Evolutionary conservation across 805 yeast species (phyloP), one percentile per base, ranked within the genome.

Genomic region (Saccharomycopsis capsularis): DNA sequence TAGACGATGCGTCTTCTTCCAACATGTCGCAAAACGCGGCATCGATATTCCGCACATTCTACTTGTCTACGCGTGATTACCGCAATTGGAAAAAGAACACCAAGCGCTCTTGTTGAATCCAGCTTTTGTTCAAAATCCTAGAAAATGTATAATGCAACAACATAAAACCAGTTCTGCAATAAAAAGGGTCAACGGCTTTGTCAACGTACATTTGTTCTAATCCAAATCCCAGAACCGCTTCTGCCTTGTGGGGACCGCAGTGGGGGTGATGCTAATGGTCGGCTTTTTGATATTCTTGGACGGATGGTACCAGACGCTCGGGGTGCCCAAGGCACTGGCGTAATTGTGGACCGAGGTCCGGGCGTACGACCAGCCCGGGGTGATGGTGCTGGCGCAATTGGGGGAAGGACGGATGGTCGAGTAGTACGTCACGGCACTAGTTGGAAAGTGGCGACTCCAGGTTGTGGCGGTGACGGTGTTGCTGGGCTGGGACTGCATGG

Each of bases 401-500:
- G 68, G 71, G 2, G 59, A 57, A 23, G 62, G 52, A 19, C 51
- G 43, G 2, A 63, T 40, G 1, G 65, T 57, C 9, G 77, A 57
- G 66, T 71, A 88, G 57, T 76, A 76, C 0, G 85, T 75, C 47
- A 76, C 85, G 0, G 85, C 70, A 47, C 87, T 77, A 0, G 95
- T 76, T n/a, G 91, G 79, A 63, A 66, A 81, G 55, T 78, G 70
- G 56, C 81, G 74, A 9, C 82, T 62, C 82, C 90, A 83, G 2
- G 81, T 65, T 6, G 82, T 72, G 35, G 70, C 76, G 0, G 95
- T 85, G 24, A 88, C 76, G 7, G 67, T 68, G 1, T 84, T 59
- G 3, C 82, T 85, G 3, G 99, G 97, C 66, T 88, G 96, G 51
- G 71, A 63, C 67, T 90, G 97, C 96, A 89, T 87, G 46, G 97